These are phyloP conservation scores for Amauroascus verrucosus DNA, from an alignment of 2,329 filamentous ascomycete species.

Conservation along the genomic window DNA sequence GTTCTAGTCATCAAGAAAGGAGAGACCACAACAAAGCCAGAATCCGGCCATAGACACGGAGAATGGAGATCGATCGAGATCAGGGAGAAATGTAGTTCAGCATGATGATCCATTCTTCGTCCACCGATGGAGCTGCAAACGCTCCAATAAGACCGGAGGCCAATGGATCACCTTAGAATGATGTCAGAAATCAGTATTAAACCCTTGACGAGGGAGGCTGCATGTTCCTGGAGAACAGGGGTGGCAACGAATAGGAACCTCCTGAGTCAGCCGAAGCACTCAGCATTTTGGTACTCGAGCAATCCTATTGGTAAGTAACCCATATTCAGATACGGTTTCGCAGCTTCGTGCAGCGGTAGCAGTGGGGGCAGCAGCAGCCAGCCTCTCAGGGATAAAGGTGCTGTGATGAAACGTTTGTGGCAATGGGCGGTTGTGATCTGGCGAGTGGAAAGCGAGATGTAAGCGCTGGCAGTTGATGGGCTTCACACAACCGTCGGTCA, in stretches of 20 bases:
- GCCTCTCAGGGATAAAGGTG: not conserved
- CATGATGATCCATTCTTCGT: not conserved
- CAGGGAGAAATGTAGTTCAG: not conserved
- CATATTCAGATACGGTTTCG: not conserved
- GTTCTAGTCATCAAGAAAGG: not conserved
- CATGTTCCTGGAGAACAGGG: slow-evolving; percentile 4
- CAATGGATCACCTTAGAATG: not conserved
- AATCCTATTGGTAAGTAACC: not conserved
- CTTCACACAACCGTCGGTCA: not conserved
- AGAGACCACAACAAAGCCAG: not conserved
- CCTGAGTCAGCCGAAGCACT: not conserved
- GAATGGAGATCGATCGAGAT: not conserved
- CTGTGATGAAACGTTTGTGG: slow-evolving; percentile 9
- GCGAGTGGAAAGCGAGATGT: slow-evolving; percentile 2
- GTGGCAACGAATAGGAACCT: slow-evolving; percentile 2
- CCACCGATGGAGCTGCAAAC: not conserved
- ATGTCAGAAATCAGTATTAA: slow-evolving; percentile 5
- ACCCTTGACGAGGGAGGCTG: not conserved
- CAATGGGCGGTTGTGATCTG: not conserved
- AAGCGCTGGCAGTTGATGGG: not conserved
- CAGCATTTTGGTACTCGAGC: not conserved
- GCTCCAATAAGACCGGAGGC: slow-evolving; percentile 1
- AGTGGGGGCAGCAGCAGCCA: slow-evolving; percentile 4
- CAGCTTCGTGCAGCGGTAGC: slow-evolving; percentile 7
- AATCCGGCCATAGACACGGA: not conserved